Conservation (phyloP, 371 early-diverging fungal genomes). For the Capillidium heterosporum region DNA sequence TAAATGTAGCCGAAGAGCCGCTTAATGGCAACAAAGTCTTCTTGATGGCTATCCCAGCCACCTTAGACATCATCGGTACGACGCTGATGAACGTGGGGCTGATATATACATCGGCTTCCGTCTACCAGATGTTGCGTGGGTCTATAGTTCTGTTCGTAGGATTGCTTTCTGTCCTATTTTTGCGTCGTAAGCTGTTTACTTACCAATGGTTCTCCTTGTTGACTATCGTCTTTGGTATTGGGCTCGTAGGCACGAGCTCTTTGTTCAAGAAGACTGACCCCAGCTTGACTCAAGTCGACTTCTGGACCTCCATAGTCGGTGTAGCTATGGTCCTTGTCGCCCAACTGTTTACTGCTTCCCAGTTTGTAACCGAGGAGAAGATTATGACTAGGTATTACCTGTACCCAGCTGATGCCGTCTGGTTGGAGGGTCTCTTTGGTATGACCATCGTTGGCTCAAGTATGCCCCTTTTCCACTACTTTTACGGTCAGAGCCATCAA, state of each 20-base stretch:
- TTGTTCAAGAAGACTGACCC: conserved; percentile 16
- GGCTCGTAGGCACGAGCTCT: conserved; percentile 67
- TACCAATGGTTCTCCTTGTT: conserved; percentile 69
- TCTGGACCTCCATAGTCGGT: conserved; percentile 28
- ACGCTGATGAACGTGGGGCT: conserved; percentile 93
- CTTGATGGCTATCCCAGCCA: conserved; percentile 74
- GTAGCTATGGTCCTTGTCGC: conserved; percentile 69
- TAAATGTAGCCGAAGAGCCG: neutral
- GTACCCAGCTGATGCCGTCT: conserved; percentile 76
- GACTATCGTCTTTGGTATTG: conserved; percentile 63
- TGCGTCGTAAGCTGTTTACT: conserved; percentile 46
- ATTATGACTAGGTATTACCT: conserved; percentile 58
- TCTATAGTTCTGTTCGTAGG: conserved; percentile 89
- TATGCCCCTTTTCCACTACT: conserved; percentile 60
- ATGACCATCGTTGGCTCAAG: conserved; percentile 40
- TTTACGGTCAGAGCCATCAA: conserved; percentile 34
- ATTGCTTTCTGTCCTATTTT: conserved; percentile 62
- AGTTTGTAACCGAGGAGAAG: conserved; percentile 91
- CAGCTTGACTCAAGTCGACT: conserved; percentile 9
- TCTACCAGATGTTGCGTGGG: conserved; percentile 95
- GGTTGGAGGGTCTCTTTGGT: conserved; percentile 85
- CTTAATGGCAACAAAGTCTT: conserved; percentile 11
- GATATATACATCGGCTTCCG: conserved; percentile 74
- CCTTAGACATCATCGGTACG: conserved; percentile 82
- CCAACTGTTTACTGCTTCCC: conserved; percentile 78